phyloP scores from a whole-genome alignment of 139 green algal genomes.

The Protoeuglena noctilucae region DNA sequence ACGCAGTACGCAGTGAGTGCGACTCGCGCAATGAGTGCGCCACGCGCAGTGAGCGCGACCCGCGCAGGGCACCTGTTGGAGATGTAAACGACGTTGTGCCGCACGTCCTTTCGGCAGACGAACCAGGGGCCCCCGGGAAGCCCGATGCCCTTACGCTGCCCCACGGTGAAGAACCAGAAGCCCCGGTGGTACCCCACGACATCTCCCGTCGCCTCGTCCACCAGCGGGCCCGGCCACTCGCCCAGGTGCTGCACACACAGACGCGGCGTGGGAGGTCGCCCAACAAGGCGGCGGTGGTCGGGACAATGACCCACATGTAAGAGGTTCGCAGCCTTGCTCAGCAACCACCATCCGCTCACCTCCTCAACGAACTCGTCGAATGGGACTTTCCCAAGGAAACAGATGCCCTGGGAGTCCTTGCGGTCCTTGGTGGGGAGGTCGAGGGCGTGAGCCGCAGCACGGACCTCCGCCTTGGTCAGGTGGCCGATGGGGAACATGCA shows the following conservation, averaged over 20 bases:
- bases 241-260: slow-evolving; percentile 82
- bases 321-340: slow-evolving; percentile 17
- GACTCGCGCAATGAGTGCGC: too few species aligned
- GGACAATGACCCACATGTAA: too few species aligned
- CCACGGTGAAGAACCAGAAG: slow-evolving; percentile 96
- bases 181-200: slow-evolving; percentile 53
- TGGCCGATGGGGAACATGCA: slow-evolving; percentile 80
- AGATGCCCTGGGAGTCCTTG: slow-evolving; percentile 95
- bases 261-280: too few species aligned
- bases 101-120: slow-evolving; percentile 68
- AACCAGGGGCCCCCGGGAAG: slow-evolving; percentile 91
- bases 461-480: slow-evolving; percentile 67
- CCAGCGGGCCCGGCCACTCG: slow-evolving; percentile 60
- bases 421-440: slow-evolving; percentile 63
- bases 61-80: too few species aligned
- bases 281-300: too few species aligned
- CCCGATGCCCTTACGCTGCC: slow-evolving; percentile 77
- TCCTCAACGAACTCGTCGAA: slow-evolving; percentile 59
- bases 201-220: slow-evolving; percentile 62
- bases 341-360: too few species aligned
- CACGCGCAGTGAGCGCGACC: too few species aligned
- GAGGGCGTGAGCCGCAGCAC: slow-evolving; percentile 25
- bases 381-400: slow-evolving; percentile 93
- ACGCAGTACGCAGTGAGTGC: too few species aligned
- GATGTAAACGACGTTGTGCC: slow-evolving; percentile 69